Evolutionary conservation across 2,329 filamentous ascomycete species (phyloP), one percentile per base, ranked within the genome.

Genomic region (Diplodia scrobiculata): DNA sequence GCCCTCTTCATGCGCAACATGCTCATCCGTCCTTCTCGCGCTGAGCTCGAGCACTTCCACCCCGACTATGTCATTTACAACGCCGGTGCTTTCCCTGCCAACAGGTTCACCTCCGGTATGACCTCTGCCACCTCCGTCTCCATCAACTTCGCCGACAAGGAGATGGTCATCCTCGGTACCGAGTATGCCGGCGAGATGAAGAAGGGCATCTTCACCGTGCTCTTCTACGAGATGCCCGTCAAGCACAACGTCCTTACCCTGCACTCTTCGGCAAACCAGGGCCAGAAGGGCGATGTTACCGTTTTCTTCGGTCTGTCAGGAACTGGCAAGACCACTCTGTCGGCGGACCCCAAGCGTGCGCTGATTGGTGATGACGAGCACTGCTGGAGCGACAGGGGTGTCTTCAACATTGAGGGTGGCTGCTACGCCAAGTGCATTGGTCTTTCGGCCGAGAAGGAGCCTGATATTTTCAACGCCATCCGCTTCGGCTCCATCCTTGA

Each of bases 1-100:
- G 95, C 95, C 69, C 88, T 99, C 71, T 99, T 99, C 88, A 99
- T 99, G 95, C 91, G 93, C 78, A 99, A 99, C 86, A 99, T 99
- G 95, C 90, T 99, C 77, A 99, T 99, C 84, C 91, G 95, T 73
- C 95, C 95, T 70, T 84, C 89, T 63, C 87, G 87, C 70, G 91
- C 96, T 82, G 93, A 99, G 84, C 89, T 99, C 65, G 90, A 97
- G 84, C 87, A 92, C 82, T 99, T 99, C 88, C 91, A 97, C 81
- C 95, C 95, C 74, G 94, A 99, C 85, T 99, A 99, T 85, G 94
- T 94, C 75, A 98, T 99, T 84, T 99, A 99, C 90, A 99, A 99
- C 79, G 95, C 93, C 69, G 95, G 95, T 72, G 91, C 91, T 69
- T 99, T 99, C 90, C 95, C 95, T 54, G 95, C 95, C 78, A 99